Evolutionary conservation across 139 green algal species (phyloP).

Genomic region (Axilococcus clingmanii): DNA sequence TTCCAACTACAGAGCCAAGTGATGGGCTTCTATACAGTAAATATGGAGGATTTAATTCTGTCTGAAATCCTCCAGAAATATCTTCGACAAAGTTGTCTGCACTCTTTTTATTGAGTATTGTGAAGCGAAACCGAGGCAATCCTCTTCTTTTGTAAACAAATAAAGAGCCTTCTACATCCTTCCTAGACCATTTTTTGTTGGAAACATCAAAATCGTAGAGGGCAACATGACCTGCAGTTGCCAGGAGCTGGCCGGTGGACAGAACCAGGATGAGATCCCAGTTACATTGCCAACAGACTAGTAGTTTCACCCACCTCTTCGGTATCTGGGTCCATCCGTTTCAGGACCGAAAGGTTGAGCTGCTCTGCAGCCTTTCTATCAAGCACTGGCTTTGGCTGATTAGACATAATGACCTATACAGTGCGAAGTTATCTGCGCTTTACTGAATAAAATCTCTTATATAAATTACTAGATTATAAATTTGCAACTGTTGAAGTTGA

Average conservation of each 20-base stretch:
- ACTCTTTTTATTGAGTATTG: constrained; percentile 81
- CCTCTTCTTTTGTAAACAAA: constrained; percentile 72
- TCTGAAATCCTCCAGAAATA: constrained; percentile 52
- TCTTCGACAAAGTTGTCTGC: constrained; percentile 72
- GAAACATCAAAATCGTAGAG: constrained; percentile 67
- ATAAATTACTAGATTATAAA: too few relatives aligned
- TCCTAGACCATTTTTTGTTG: constrained; percentile 58
- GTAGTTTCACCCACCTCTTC: constrained; percentile 37
- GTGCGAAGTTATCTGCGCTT: too few relatives aligned
- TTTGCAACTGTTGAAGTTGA: too few relatives aligned
- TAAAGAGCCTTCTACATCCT: constrained; percentile 82
- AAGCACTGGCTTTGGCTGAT: constrained; percentile 28
- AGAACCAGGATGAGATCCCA: constrained; percentile 1
- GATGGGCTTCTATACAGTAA: constrained; percentile 78
- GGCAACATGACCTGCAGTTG: constrained; percentile 56
- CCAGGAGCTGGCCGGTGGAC: constrained; percentile 52
- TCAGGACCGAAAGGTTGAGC: constrained; percentile 50
- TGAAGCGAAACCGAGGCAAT: constrained; percentile 65
- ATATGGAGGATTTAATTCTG: constrained; percentile 69
- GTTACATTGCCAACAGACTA: not conserved
- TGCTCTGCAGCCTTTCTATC: constrained; percentile 28
- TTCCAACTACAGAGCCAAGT: constrained; percentile 60
- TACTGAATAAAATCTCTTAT: too few relatives aligned
- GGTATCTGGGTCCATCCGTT: constrained; percentile 39
- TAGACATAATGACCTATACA: too few relatives aligned